phyloP scores from a whole-genome alignment of 108 stramenopile species.

The Nitzschia inconspicua region DNA sequence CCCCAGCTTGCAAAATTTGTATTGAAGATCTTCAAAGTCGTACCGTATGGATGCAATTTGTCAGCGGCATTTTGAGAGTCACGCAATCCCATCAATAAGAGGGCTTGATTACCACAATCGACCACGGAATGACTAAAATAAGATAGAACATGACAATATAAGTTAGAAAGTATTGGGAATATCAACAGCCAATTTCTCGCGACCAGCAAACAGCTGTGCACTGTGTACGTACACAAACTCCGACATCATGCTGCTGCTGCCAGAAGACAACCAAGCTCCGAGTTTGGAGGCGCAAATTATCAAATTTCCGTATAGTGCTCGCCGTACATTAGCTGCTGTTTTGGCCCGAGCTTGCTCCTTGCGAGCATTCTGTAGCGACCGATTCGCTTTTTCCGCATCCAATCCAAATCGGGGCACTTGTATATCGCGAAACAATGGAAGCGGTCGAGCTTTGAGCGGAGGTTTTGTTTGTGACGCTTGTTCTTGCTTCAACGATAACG shows the following conservation, averaged over 20 bases:
- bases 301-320: slow-evolving; percentile 89
- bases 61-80: slow-evolving; percentile 78
- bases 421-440: no score
- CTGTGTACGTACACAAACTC: slow-evolving; percentile 65
- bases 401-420: slow-evolving; percentile 31
- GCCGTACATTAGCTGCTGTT: slow-evolving; percentile 56
- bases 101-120: slow-evolving; percentile 92
- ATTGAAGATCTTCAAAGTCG: background rate
- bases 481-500: no score
- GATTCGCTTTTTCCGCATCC: slow-evolving; percentile 26
- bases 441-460: no score
- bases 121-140: slow-evolving; percentile 72
- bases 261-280: slow-evolving; percentile 82
- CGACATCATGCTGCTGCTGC: slow-evolving; percentile 90
- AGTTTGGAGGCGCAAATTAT: slow-evolving; percentile 88
- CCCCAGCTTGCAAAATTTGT: slow-evolving; percentile 80
- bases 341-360: slow-evolving; percentile 42
- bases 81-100: slow-evolving; percentile 85
- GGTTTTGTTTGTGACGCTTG: no score
- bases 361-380: slow-evolving; percentile 21
- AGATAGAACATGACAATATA: background rate
- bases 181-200: background rate
- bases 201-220: background rate
- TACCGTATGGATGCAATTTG: slow-evolving; percentile 86
- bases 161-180: background rate